Conservation (phyloP, 2,329 filamentous ascomycete genomes). For the Xenosphaeropsis pyriputrescens region DNA sequence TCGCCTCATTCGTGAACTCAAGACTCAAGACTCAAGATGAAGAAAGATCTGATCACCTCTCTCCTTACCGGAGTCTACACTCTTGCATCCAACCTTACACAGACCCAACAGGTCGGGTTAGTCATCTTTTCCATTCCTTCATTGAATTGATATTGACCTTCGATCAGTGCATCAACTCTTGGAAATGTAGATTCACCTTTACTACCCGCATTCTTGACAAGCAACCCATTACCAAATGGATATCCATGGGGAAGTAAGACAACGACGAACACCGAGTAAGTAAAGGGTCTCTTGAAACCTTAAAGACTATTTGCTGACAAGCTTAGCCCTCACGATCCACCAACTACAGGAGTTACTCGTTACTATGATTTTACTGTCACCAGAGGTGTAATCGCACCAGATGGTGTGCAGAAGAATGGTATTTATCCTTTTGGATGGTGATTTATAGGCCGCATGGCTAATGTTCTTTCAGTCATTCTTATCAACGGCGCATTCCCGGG, state of each 20-base stretch:
- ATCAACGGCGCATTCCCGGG: constrained; percentile 22
- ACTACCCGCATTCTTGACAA: constrained; percentile 26
- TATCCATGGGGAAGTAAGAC: constrained; percentile 35
- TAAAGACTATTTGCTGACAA: too few species aligned
- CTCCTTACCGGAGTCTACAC: neutral
- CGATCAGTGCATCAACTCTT: neutral
- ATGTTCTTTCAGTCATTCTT: constrained; percentile 41
- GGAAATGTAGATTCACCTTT: constrained; percentile 18
- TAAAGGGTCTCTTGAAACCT: too few species aligned
- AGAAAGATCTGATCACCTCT: neutral
- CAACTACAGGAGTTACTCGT: constrained; percentile 23
- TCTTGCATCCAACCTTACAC: neutral
- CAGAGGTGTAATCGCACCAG: constrained; percentile 18
- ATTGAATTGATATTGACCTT: neutral
- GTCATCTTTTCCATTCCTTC: neutral
- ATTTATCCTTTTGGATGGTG: constrained; percentile 30
- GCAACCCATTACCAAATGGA: constrained; percentile 32
- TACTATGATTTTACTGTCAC: constrained; percentile 18
- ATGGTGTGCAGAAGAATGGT: constrained; percentile 32
- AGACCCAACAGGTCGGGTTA: neutral
- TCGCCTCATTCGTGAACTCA: too few species aligned
- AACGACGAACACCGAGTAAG: constrained; percentile 15
- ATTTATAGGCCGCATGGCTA: too few species aligned
- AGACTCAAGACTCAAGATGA: too few species aligned
- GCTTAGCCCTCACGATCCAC: constrained; percentile 19